phyloP scores from a whole-genome alignment of 371 early-diverging fungal genomes.

The Mortierella sp. region DNA sequence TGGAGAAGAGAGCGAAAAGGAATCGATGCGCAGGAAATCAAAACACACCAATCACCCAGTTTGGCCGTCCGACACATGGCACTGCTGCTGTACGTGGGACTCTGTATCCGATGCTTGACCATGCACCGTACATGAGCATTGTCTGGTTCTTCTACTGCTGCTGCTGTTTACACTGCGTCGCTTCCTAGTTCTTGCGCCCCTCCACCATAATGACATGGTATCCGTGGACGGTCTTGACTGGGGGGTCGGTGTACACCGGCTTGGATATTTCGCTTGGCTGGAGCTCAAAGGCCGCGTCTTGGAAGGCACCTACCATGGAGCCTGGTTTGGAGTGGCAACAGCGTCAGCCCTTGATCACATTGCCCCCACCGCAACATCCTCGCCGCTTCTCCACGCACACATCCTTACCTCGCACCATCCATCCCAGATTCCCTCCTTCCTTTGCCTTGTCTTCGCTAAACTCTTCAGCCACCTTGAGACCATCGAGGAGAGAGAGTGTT shows the following conservation, averaged over 20 bases:
- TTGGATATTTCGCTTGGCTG: slow-evolving; percentile 76
- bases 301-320: slow-evolving; percentile 91
- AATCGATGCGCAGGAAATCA: neutral
- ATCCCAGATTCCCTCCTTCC: slow-evolving; percentile 78
- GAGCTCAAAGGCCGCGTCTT: slow-evolving; percentile 90
- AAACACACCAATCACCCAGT: too few relatives aligned
- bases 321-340: slow-evolving; percentile 39
- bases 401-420: slow-evolving; percentile 77
- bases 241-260: slow-evolving; percentile 82
- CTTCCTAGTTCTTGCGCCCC: slow-evolving; percentile 58
- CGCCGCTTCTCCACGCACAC: neutral
- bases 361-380: too few relatives aligned
- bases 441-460: slow-evolving; percentile 93
- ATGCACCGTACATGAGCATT: too few relatives aligned
- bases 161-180: too few relatives aligned
- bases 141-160: slow-evolving; percentile 2
- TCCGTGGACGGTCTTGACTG: slow-evolving; percentile 69
- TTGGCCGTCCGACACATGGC: too few relatives aligned
- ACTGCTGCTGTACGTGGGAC: too few relatives aligned
- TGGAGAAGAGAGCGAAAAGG: slow-evolving; percentile 3
- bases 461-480: slow-evolving; percentile 75
- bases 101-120: too few relatives aligned
- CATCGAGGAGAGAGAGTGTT: slow-evolving; percentile 6
- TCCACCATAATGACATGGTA: slow-evolving; percentile 94
- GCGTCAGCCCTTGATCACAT: too few relatives aligned